These are phyloP conservation scores for Umbilicaria muhlenbergii DNA, from an alignment of 495 filamentous ascomycete genomes.

Conservation along the genomic window DNA sequence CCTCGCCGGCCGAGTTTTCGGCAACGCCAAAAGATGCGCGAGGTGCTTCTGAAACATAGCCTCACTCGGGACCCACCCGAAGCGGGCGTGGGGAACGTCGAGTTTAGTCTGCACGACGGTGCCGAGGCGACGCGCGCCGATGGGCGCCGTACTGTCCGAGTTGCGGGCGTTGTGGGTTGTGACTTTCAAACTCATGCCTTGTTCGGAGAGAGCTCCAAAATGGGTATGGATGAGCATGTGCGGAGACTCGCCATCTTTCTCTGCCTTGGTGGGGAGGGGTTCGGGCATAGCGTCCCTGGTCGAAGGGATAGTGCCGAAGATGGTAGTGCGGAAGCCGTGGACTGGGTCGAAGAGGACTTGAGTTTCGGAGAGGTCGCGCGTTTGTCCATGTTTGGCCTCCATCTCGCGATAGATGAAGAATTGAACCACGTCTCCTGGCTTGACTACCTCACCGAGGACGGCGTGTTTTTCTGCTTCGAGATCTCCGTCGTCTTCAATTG, in stretches of 20 bases:
- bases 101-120: slow-evolving; percentile 19
- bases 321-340: slow-evolving; percentile 16
- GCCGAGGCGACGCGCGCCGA: not conserved
- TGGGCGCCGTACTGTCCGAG: not conserved
- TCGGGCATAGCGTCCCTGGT: slow-evolving; percentile 2
- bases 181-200: slow-evolving; percentile 25
- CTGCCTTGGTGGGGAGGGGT: not conserved
- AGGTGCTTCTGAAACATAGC: no score
- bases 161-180: not conserved
- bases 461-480: slow-evolving; percentile 21
- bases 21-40: no score
- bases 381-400: not conserved
- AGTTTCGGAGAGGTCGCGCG: slow-evolving; percentile 12
- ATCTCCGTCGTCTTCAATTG: slow-evolving; percentile 13
- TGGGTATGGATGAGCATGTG: slow-evolving; percentile 14
- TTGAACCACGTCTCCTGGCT: slow-evolving; percentile 30
- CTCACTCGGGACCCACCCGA: no score
- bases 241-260: not conserved
- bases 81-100: slow-evolving; percentile 19
- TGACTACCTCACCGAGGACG: slow-evolving; percentile 28
- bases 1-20: no score
- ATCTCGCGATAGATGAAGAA: slow-evolving; percentile 24
- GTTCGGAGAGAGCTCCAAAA: slow-evolving; percentile 35
- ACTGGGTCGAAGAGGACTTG: not conserved
- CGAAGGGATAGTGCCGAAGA: slow-evolving; percentile 9